Evolutionary conservation across 1,284 basidiomycete genomes (phyloP), one percentile per base, ranked within the genome.

Genomic region (Sphaerobolus stellatus): DNA sequence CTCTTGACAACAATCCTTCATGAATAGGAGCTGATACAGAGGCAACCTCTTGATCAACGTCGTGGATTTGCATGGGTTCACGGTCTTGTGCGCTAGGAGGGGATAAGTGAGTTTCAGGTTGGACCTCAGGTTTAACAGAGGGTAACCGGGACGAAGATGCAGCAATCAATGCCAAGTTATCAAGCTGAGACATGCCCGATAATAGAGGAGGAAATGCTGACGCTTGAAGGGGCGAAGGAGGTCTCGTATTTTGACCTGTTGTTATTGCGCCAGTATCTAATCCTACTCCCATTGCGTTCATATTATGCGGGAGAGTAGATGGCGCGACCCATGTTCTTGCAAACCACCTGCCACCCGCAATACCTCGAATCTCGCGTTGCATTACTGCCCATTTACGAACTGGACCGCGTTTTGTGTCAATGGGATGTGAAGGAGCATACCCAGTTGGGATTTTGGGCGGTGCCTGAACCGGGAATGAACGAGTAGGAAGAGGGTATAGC

Each of bases 311-410:
- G n/a, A n/a, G n/a, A n/a, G n/a, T n/a, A n/a, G n/a, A n/a, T n/a
- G n/a, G n/a, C 18, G 46, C 88, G 13, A 87, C 84, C 88, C 87
- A 90, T 13, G 84, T 73, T 27, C 78, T 78, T 7, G 82, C 71
- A 61, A 90, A 85, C 88, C 88, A 90, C 27, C 88, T 79, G 2
- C 88, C 88, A 13, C 88, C 88, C 29, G 83, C 88, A 52, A 90
- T 88, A 8, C 88, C 88, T 40, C 86, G 76, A 46, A 90, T 81
- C 66, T 90, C 88, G 48, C 88, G 80, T 55, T 84, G 77, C 5
- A 86, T 88, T 40, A 78, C 66, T 45, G 86, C 78, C 88, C 88
- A 90, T 56, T 79, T 81, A 40, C 88, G 80, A 14, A 81, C 80
- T 59, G 81, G 79, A 38, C 76, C 78, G 9, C 74, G 73, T 28